Conservation (phyloP, 208 protist genomes). For the Naegleria lovaniensis region DNA sequence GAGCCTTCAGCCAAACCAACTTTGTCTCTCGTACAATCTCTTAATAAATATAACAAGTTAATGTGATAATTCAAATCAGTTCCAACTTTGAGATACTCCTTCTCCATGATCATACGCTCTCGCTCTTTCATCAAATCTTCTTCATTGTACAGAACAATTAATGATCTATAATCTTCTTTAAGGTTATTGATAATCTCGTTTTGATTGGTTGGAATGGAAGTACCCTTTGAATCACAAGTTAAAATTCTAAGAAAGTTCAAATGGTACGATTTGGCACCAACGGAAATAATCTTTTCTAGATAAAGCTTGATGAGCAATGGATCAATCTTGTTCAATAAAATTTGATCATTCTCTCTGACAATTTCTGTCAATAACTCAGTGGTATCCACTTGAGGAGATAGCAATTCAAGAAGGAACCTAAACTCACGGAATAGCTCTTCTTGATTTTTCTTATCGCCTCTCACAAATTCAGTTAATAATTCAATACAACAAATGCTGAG, state of each 20-base stretch:
- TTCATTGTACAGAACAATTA: slow-evolving; percentile 3
- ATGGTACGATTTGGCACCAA: background rate
- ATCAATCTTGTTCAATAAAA: background rate
- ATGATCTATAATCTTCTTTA: background rate
- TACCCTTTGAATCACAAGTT: background rate
- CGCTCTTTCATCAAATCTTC: background rate
- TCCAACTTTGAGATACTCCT: background rate
- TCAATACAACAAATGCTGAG: background rate
- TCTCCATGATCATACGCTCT: background rate
- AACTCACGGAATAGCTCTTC: background rate
- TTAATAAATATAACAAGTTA: background rate
- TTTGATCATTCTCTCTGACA: background rate
- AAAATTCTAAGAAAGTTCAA: background rate
- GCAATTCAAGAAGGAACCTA: background rate
- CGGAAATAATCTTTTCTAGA: background rate
- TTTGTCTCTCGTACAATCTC: background rate
- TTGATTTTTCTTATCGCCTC: background rate
- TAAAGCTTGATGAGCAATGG: background rate
- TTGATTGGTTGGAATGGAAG: background rate
- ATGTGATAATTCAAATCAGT: background rate
- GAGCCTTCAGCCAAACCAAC: background rate
- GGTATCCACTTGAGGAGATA: background rate
- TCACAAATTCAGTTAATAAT: background rate
- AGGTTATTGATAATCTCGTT: background rate
- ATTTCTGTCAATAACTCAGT: background rate